Evolutionary conservation across 805 yeast genomes (phyloP).

Genomic region (Pichia membranifaciens): DNA sequence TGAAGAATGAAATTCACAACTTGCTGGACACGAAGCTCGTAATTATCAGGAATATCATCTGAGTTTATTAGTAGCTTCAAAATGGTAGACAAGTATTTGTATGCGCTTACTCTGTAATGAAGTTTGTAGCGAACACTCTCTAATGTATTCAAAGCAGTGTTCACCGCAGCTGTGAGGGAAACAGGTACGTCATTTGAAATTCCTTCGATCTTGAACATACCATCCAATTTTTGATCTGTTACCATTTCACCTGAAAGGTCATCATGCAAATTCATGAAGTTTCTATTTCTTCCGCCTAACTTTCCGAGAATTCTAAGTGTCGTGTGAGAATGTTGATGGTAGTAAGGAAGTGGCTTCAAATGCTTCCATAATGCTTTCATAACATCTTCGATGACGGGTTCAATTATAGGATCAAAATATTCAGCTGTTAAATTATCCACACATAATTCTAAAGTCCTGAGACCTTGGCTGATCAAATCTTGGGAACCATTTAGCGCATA

Average conservation of each 20-base stretch:
- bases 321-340: conserved; percentile 92
- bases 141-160: conserved; percentile 68
- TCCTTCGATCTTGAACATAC: conserved; percentile 68
- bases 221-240: conserved; percentile 61
- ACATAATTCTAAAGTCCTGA: conserved; percentile 89
- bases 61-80: conserved; percentile 63
- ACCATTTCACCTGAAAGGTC: conserved; percentile 50
- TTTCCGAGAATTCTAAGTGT: conserved; percentile 91
- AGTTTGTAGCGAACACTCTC: conserved; percentile 58
- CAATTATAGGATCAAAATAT: conserved; percentile 94
- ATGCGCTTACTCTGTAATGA: conserved; percentile 75
- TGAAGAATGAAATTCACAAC: conserved; percentile 42
- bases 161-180: conserved; percentile 77
- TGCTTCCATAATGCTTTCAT: conserved; percentile 92
- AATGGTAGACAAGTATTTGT: conserved; percentile 59
- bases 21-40: conserved; percentile 39
- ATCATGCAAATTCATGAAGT: conserved; percentile 70
- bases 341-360: conserved; percentile 85
- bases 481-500: conserved; percentile 85
- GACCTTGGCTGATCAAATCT: conserved; percentile 90
- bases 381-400: conserved; percentile 91
- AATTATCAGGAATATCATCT: conserved; percentile 41
- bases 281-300: conserved; percentile 91
- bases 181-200: conserved; percentile 56
- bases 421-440: conserved; percentile 95